Conservation (phyloP, 2,329 filamentous ascomycete genomes). For the Tolypocladium pustulatum region DNA sequence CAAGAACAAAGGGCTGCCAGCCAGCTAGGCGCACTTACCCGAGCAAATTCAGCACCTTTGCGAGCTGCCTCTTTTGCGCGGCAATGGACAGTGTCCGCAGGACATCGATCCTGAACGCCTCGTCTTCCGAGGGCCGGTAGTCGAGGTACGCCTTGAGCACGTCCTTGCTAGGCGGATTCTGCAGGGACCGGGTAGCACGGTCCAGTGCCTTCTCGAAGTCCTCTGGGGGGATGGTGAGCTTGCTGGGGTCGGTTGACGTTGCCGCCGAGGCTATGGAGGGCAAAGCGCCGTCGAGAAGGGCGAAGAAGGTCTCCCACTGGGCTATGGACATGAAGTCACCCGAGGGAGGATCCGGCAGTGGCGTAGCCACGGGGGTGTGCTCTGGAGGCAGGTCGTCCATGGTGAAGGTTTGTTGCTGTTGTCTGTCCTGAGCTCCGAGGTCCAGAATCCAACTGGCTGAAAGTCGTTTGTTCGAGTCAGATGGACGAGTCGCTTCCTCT, state of each 20-base stretch:
- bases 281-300: slow-evolving; percentile 47
- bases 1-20: background rate
- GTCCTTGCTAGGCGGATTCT: slow-evolving; percentile 26
- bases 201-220: slow-evolving; percentile 37
- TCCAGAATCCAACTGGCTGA: background rate
- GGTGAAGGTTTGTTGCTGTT: background rate
- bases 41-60: slow-evolving; percentile 26
- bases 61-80: slow-evolving; percentile 26
- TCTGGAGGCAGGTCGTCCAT: background rate
- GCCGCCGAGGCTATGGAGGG: slow-evolving; percentile 42
- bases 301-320: slow-evolving; percentile 44
- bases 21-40: slow-evolving; percentile 27
- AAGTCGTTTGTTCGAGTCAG: background rate
- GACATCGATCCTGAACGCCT: slow-evolving; percentile 40
- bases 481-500: too few relatives aligned
- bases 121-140: slow-evolving; percentile 38
- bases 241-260: slow-evolving; percentile 23
- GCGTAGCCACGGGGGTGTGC: slow-evolving; percentile 4
- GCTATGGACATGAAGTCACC: slow-evolving; percentile 29
- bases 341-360: slow-evolving; percentile 16
- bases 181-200: slow-evolving; percentile 22
- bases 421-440: background rate
- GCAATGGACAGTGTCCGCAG: slow-evolving; percentile 28
- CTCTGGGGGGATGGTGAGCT: slow-evolving; percentile 31
- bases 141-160: slow-evolving; percentile 42